Evolutionary conservation across 2,329 filamentous ascomycete species (phyloP), one percentile per base, ranked within the genome.

Genomic region (Microascus cirrosus): DNA sequence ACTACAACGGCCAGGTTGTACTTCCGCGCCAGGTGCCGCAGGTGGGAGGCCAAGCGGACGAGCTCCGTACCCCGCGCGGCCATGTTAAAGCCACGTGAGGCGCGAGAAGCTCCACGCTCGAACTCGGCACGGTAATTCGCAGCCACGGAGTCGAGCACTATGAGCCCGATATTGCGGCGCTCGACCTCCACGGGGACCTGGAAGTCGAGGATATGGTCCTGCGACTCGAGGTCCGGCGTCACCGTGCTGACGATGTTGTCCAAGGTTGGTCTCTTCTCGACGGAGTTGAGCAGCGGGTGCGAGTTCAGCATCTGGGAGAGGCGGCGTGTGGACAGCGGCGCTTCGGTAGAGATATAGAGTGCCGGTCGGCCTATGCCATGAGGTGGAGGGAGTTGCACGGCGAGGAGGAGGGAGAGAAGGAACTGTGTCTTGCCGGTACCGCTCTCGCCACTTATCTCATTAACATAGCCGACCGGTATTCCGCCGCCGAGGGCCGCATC

Each of bases 71-170:
- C 86, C 61, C 94, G 83, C 45, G 84, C 84, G 28, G 87, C 89
- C 77, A 97, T 84, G 62, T 84, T 83, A 64, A 71, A 75, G 62
- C 71, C 72, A 58, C 67, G 69, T 56, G 69, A 13, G 54, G 74
- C 73, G 61, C 69, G 67, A 60, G 74, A 65, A 61, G 67, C 70
- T 32, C 74, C 71, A 58, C 83, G 80, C 63, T 91, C 87, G 65
- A 91, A 94, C 70, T 97, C 93, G 55, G 90, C 92, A 62, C 94
- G 87, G 71, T 94, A 99, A 72, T 99, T 99, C 60, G 94, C 91
- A 0, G 94, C 92, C 32, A 99, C 87, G 5, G 89, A 95, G 73
- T 99, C 94, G 35, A 99, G 74, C 15, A 97, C 80, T 1, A 99
- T 73, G 1, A 99, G 80, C 2, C 93, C 90, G 56, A 96, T 78